Evolutionary conservation across 2,329 filamentous ascomycete genomes (phyloP), one percentile per base, ranked within the genome.

Genomic region (Lasiodiplodia gonubiensis): DNA sequence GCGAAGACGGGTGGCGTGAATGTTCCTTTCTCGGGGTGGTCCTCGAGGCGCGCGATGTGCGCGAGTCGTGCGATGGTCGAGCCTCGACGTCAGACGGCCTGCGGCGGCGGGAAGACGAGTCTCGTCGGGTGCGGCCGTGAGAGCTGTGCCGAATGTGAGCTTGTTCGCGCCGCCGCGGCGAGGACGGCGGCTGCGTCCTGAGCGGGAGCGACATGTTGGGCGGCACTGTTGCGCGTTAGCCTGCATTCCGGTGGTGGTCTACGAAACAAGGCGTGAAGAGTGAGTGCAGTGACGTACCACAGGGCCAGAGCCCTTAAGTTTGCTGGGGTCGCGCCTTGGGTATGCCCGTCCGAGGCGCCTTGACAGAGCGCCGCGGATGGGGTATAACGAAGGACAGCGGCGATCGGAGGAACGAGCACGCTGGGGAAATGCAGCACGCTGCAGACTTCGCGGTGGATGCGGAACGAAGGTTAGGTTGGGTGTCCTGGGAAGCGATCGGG

Each of bases 61-160:
- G 53, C 66, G 57, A 67, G 25, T 67, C 66, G 70, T 80, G 75
- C 71, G 83, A 81, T 21, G 77, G 77, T 66, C 87, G 89, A 46
- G 89, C 83, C 77, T 97, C 93, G 73, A 92, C 82, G 76, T 96
- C 92, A 67, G 86, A 85, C 57, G 88, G 87, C 68, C 86, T 86
- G 72, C 90, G 88, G 70, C 90, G 88, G 74, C 91, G 88, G 65
- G 89, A 87, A 30, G 88, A 86, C 52, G 90, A 90, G 70, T 89
- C 88, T 72, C 90, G 86, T 78, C 92, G 92, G 68, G 83, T 73
- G 61, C 75, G 73, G 46, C 39, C 49, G 55, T 57, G 53, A 16
- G 64, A 61, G 21, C 52, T 59, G 54, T 57, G 64, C 21, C 46
- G 64, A 18, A 48, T 59, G 30, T 61, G 55, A 21, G 27, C 33